phyloP scores from a whole-genome alignment of 306 rosid species.

The Pyrus betulifolia region DNA sequence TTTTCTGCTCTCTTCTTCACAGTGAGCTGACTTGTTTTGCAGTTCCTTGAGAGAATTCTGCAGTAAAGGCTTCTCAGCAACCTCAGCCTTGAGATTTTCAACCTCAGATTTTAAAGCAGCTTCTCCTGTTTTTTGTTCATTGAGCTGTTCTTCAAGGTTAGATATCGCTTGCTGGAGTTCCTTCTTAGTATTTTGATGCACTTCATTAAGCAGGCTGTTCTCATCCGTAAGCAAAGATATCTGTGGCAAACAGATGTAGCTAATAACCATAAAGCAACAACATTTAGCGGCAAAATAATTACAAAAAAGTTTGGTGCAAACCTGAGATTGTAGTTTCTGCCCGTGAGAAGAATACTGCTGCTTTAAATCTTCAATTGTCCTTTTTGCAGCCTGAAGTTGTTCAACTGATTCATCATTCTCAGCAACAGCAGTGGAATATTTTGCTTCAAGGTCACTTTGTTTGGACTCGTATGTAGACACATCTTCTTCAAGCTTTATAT shows the following conservation, averaged over 20 bases:
- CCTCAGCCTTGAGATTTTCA: slow-evolving; percentile 55
- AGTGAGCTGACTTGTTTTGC: slow-evolving; percentile 41
- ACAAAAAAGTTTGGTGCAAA: slow-evolving; percentile 15
- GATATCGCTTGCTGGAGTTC: slow-evolving; percentile 57
- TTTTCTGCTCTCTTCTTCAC: slow-evolving; percentile 50
- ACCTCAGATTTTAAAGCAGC: slow-evolving; percentile 48
- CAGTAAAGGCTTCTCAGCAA: slow-evolving; percentile 49
- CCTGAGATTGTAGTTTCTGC: slow-evolving; percentile 77
- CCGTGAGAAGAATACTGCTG: slow-evolving; percentile 51
- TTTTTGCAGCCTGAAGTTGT: slow-evolving; percentile 38
- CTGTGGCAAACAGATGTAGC: no score
- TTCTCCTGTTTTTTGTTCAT: slow-evolving; percentile 52
- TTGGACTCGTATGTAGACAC: slow-evolving; percentile 46
- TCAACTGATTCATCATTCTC: slow-evolving; percentile 55
- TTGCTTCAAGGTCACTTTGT: slow-evolving; percentile 45
- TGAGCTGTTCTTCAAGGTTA: slow-evolving; percentile 62
- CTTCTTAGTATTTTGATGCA: slow-evolving; percentile 55
- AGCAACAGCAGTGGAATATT: slow-evolving; percentile 33
- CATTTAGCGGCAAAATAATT: background rate
- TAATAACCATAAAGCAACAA: no score
- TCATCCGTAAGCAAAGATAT: slow-evolving; percentile 66
- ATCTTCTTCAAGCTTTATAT: slow-evolving; percentile 51
- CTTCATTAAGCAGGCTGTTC: slow-evolving; percentile 66
- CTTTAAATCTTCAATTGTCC: slow-evolving; percentile 44
- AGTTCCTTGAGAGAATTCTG: slow-evolving; percentile 52